Evolutionary conservation across 2,329 filamentous ascomycete species (phyloP).

Genomic region (Chalaropsis ovoidea): DNA sequence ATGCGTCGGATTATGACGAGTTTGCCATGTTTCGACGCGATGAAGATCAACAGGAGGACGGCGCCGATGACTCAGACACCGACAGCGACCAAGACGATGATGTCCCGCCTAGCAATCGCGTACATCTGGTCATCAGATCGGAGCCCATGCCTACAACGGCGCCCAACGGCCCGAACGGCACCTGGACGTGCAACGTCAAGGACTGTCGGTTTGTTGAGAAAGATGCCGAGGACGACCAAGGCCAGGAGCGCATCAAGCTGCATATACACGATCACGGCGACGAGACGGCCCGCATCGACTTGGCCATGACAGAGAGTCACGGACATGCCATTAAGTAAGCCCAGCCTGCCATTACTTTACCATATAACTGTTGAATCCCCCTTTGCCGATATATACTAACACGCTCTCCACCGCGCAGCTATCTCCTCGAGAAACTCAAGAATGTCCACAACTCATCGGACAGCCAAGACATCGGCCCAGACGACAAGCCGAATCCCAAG

Average conservation of each 20-base stretch:
- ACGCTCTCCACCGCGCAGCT: constrained; percentile 35
- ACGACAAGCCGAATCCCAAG: neutral
- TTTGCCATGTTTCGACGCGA: constrained; percentile 17
- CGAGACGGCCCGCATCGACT: constrained; percentile 41
- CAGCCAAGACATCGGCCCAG: neutral
- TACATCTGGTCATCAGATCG: constrained; percentile 38
- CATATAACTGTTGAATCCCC: constrained; percentile 31
- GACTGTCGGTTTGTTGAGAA: constrained; percentile 56
- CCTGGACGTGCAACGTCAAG: constrained; percentile 57
- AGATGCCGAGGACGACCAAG: constrained; percentile 46
- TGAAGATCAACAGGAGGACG: neutral
- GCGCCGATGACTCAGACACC: neutral
- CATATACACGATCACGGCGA: constrained; percentile 53
- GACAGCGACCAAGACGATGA: neutral
- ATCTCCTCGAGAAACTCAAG: constrained; percentile 43
- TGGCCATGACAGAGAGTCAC: constrained; percentile 49
- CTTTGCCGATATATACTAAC: constrained; percentile 28
- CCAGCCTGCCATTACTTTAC: constrained; percentile 28
- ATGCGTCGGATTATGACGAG: constrained; percentile 12
- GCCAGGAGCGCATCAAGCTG: constrained; percentile 44
- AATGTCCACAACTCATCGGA: constrained; percentile 30
- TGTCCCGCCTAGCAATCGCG: neutral
- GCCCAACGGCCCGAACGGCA: constrained; percentile 49
- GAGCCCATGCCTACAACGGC: constrained; percentile 42
- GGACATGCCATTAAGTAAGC: constrained; percentile 49